A percentile compares a stretch with the other conserved stretches of the same genome.
These are phyloP conservation scores for Ascochyta clinopodiicola DNA, from an alignment of 2,329 filamentous ascomycete species.

Conservation along the genomic window DNA sequence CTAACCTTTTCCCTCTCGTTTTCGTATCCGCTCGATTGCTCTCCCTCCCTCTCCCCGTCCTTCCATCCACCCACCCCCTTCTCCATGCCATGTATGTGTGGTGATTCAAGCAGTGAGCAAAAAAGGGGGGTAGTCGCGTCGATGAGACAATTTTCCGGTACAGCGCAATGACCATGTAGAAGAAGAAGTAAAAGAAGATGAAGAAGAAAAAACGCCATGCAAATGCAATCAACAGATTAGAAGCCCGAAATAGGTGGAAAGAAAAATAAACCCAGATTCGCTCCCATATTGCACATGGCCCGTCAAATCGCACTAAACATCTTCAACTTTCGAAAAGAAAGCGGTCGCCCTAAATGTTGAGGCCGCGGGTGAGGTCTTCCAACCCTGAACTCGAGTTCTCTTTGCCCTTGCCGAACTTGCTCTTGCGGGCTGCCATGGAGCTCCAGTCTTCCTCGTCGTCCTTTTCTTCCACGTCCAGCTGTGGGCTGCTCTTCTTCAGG, in stretches of 20 bases:
- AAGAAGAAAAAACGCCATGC: conserved; percentile 2
- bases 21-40: background rate
- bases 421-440: conserved; percentile 40
- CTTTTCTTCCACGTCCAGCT: conserved; percentile 18
- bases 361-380: conserved; percentile 35
- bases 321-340: conserved; percentile 3
- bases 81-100: conserved; percentile 14
- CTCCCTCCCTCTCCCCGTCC: background rate
- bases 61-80: background rate
- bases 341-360: conserved; percentile 23
- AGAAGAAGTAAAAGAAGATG: background rate
- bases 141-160: conserved; percentile 16
- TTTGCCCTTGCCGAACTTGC: conserved; percentile 31
- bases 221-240: conserved; percentile 2
- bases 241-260: background rate
- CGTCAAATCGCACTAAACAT: conserved; percentile 2
- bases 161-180: background rate
- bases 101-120: conserved; percentile 13
- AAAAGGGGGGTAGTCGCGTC: conserved; percentile 20
- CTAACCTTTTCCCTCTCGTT: background rate
- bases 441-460: conserved; percentile 46
- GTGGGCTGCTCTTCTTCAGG: conserved; percentile 35
- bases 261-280: conserved; percentile 7
- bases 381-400: conserved; percentile 27
- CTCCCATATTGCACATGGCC: conserved; percentile 13